Evolutionary conservation across 768 basidiomycete genomes (phyloP).

Genomic region (Boletus coccyginus): DNA sequence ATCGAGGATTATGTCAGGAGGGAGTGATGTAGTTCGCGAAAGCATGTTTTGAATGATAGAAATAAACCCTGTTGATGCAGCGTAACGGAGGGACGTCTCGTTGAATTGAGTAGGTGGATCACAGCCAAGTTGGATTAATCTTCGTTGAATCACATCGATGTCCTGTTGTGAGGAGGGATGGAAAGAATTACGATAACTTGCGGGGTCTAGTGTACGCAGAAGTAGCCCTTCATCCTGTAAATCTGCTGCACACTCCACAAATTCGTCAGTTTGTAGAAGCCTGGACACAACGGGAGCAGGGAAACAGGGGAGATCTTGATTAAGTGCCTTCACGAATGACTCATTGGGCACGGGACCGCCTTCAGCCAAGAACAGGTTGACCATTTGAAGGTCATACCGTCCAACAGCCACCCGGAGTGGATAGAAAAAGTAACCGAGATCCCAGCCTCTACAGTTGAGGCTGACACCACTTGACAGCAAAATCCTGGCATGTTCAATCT

Average conservation of each 20-base stretch:
- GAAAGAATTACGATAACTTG: neutral
- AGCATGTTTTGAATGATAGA: slow-evolving; percentile 1
- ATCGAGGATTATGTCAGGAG: slow-evolving; percentile 4
- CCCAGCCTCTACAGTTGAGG: neutral
- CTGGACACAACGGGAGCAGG: neutral
- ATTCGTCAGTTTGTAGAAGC: slow-evolving; percentile 6
- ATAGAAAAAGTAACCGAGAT: too few relatives aligned
- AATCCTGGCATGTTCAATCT: neutral
- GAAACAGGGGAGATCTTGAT: too few relatives aligned
- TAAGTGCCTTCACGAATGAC: too few relatives aligned
- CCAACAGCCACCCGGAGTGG: too few relatives aligned
- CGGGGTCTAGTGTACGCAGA: neutral
- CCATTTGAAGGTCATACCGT: neutral
- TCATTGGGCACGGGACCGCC: neutral
- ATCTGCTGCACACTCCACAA: slow-evolving; percentile 6
- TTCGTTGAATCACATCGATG: neutral
- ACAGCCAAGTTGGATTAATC: slow-evolving; percentile 4
- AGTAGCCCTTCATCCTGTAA: neutral
- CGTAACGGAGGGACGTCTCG: neutral
- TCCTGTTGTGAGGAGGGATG: neutral
- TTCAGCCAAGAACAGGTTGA: neutral
- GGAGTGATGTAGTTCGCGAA: neutral
- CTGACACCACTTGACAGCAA: neutral
- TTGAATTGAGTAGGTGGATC: neutral
- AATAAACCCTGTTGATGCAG: slow-evolving; percentile 3